These are phyloP conservation scores for Colletotrichum cordylinicola DNA, from an alignment of 2,329 filamentous ascomycete genomes.

Conservation along the genomic window DNA sequence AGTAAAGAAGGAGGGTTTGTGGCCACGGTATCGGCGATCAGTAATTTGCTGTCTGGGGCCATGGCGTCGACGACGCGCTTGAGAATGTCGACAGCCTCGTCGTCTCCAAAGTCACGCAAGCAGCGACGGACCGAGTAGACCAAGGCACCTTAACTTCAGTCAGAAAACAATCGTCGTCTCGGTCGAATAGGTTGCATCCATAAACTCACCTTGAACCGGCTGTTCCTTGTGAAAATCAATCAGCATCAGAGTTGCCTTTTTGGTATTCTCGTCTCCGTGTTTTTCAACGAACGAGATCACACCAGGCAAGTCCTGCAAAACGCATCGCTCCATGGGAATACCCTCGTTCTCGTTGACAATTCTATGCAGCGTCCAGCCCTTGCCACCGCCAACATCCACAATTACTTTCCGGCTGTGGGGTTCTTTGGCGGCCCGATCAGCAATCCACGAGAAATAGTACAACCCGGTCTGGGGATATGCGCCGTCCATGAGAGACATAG, in stretches of 20 bases:
- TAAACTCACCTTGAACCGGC: slow-evolving; percentile 13
- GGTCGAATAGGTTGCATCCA: background rate
- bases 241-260: slow-evolving; percentile 4
- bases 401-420: slow-evolving; percentile 24
- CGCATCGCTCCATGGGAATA: background rate
- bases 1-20: slow-evolving; percentile 26
- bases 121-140: slow-evolving; percentile 40
- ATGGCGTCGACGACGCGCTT: slow-evolving; percentile 31
- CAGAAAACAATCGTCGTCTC: background rate
- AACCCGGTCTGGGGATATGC: slow-evolving; percentile 26
- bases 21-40: slow-evolving; percentile 36
- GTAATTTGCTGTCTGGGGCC: slow-evolving; percentile 33
- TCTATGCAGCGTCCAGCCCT: slow-evolving; percentile 26
- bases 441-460: slow-evolving; percentile 36
- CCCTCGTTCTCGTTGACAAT: background rate
- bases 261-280: background rate
- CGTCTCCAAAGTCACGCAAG: slow-evolving; percentile 41
- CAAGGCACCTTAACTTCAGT: slow-evolving; percentile 31
- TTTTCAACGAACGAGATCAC: slow-evolving; percentile 1
- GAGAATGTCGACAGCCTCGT: slow-evolving; percentile 33
- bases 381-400: slow-evolving; percentile 38
- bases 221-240: slow-evolving; percentile 27
- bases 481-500: background rate
- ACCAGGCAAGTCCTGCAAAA: slow-evolving; percentile 25
- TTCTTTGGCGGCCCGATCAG: background rate